phyloP scores from a whole-genome alignment of 331 rosid species.

The Stylosanthes scabra region DNA sequence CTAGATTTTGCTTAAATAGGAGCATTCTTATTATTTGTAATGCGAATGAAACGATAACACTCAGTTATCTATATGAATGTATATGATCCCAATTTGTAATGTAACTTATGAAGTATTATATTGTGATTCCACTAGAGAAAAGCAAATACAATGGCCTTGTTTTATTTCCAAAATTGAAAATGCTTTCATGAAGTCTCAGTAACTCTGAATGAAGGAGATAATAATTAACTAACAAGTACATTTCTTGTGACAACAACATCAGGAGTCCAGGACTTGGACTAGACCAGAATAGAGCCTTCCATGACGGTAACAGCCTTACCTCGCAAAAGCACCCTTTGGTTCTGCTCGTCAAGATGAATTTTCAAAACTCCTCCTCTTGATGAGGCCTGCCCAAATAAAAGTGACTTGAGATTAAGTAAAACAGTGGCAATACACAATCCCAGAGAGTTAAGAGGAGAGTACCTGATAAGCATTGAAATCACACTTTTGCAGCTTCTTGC shows the following conservation, averaged over 20 bases:
- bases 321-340: conserved; percentile 72
- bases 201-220: neutral
- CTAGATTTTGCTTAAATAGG: neutral
- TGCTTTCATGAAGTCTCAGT: neutral
- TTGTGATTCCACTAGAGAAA: neutral
- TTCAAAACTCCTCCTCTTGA: conserved; percentile 73
- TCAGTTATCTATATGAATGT: neutral
- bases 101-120: neutral
- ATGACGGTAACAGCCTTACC: conserved; percentile 80
- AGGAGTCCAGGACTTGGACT: conserved; percentile 8
- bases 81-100: neutral
- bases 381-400: conserved; percentile 65
- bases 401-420: neutral
- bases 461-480: conserved; percentile 61
- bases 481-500: conserved; percentile 71
- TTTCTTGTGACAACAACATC: neutral
- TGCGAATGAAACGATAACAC: too few species aligned
- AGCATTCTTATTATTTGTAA: too few species aligned
- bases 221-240: neutral
- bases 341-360: conserved; percentile 64
- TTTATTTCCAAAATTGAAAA: neutral
- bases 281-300: conserved; percentile 74
- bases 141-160: neutral
- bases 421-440: conserved; percentile 10
- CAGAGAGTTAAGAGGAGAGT: neutral